Conservation (phyloP, 2,329 filamentous ascomycete species). For the Botryotinia globosa region DNA sequence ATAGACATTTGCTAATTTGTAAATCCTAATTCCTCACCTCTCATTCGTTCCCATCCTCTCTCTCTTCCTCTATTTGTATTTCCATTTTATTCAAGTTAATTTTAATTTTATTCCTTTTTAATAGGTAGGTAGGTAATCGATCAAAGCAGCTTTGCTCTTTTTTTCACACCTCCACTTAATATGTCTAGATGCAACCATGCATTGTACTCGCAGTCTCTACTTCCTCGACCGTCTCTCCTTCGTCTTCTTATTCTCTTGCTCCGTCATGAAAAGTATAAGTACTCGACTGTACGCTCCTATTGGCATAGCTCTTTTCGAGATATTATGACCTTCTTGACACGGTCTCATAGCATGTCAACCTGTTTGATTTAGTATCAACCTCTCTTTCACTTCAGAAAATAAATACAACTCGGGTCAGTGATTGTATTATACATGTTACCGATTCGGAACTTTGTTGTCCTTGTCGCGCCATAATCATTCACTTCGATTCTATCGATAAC, state of each 20-base stretch:
- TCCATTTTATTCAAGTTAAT: neutral
- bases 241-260: slow-evolving; percentile 4
- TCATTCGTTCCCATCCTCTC: neutral
- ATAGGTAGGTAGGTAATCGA: neutral
- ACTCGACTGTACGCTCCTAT: slow-evolving; percentile 5
- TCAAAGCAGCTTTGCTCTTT: slow-evolving; percentile 9
- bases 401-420: neutral
- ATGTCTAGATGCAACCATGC: slow-evolving; percentile 19
- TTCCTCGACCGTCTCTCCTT: neutral
- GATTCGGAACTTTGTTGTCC: neutral
- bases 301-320: neutral
- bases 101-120: neutral
- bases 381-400: too few species aligned
- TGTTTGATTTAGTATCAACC: slow-evolving; percentile 6
- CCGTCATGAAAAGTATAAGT: slow-evolving; percentile 17
- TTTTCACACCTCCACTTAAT: slow-evolving; percentile 11
- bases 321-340: slow-evolving; percentile 18
- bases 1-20: neutral
- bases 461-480: neutral
- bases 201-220: slow-evolving; percentile 8
- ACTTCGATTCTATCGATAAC: neutral
- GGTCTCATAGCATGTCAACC: neutral
- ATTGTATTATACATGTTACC: neutral
- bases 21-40: too few species aligned
- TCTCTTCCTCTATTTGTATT: neutral